Conservation (phyloP, 805 yeast species). For the Schizosaccharomyces lindneri region DNA sequence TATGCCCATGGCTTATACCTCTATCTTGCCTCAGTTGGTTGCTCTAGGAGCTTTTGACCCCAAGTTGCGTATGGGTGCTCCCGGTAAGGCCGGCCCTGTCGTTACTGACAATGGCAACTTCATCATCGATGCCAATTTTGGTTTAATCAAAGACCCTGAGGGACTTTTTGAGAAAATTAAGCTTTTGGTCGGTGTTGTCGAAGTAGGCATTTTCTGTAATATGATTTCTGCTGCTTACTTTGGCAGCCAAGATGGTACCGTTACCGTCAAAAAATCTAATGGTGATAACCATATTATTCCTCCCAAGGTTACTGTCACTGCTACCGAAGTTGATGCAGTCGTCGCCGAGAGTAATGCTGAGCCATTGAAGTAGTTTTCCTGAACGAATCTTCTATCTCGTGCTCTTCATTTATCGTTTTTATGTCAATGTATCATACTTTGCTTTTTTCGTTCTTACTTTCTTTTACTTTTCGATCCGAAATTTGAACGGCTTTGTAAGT, state of each 20-base stretch:
- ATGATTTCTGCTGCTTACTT: conserved; percentile 65
- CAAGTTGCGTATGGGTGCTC: conserved; percentile 56
- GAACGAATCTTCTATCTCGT: too few species aligned
- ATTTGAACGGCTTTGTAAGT: too few species aligned
- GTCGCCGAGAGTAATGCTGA: background rate
- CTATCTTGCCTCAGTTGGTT: conserved; percentile 39
- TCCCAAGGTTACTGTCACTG: background rate
- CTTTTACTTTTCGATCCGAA: too few species aligned
- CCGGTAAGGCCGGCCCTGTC: conserved; percentile 90
- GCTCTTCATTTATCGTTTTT: too few species aligned
- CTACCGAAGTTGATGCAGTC: background rate
- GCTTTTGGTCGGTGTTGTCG: conserved; percentile 74
- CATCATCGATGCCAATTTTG: conserved; percentile 81
- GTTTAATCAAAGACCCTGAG: conserved; percentile 26
- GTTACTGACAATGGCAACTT: conserved; percentile 90
- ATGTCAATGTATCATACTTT: too few species aligned
- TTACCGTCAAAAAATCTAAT: conserved; percentile 9
- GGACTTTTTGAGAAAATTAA: conserved; percentile 31
- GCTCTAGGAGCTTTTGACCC: conserved; percentile 40
- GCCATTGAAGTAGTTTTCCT: background rate
- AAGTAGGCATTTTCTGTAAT: conserved; percentile 64
- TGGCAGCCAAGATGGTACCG: conserved; percentile 61
- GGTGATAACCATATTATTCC: conserved; percentile 4
- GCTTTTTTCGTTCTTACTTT: too few species aligned
- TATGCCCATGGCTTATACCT: conserved; percentile 66